Evolutionary conservation across 805 yeast genomes (phyloP).

Genomic region (Candida pini): DNA sequence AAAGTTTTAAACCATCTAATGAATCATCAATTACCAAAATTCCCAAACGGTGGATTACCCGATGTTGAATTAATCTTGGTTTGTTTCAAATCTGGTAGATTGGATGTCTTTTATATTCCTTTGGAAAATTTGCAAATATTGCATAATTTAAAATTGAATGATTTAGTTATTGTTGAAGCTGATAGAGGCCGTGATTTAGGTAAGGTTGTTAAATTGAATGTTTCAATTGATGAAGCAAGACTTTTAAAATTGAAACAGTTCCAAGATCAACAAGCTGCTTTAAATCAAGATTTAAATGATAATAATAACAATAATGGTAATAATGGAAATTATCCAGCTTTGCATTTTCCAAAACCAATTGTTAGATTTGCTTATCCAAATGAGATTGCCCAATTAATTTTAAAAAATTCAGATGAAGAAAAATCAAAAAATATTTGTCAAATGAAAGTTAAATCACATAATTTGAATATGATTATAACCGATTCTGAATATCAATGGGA

Average conservation of each 20-base stretch:
- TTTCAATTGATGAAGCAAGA: slow-evolving; percentile 62
- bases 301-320: slow-evolving; percentile 8
- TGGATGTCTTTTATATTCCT: slow-evolving; percentile 70
- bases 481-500: slow-evolving; percentile 88
- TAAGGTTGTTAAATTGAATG: slow-evolving; percentile 49
- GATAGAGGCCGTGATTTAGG: slow-evolving; percentile 80
- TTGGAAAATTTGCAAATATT: slow-evolving; percentile 19
- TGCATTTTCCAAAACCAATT: slow-evolving; percentile 65
- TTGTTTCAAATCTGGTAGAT: slow-evolving; percentile 72
- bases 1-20: slow-evolving; percentile 19
- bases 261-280: slow-evolving; percentile 66
- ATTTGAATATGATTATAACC: slow-evolving; percentile 51
- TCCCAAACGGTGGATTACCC: slow-evolving; percentile 26
- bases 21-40: slow-evolving; percentile 27
- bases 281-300: slow-evolving; percentile 32
- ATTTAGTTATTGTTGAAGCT: slow-evolving; percentile 77
- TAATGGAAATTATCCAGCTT: slow-evolving; percentile 34
- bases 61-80: slow-evolving; percentile 48
- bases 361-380: slow-evolving; percentile 54
- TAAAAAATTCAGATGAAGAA: slow-evolving; percentile 63
- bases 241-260: slow-evolving; percentile 59
- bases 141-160: slow-evolving; percentile 42
- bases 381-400: slow-evolving; percentile 54
- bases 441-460: slow-evolving; percentile 46
- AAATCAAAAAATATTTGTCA: slow-evolving; percentile 60